Conservation (phyloP, 1,284 basidiomycete species). For the Coriolopsis trogii region DNA sequence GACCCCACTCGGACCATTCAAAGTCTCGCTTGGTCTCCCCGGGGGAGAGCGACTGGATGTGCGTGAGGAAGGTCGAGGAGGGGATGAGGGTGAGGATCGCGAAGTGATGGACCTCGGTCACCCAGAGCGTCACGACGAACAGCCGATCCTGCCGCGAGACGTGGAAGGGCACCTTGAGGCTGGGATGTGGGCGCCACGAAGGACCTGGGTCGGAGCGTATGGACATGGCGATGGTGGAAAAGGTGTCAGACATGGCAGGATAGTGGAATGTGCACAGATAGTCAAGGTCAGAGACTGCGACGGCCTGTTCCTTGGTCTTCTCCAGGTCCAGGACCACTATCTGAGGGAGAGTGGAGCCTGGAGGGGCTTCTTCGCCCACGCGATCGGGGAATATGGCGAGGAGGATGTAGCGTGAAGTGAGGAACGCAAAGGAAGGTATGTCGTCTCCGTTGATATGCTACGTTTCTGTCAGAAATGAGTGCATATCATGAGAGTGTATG, state of each 20-base stretch:
- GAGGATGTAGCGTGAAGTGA: constrained; percentile 36
- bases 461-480: background rate
- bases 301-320: constrained; percentile 25
- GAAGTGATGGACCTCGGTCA: constrained; percentile 29
- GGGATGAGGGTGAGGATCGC: constrained; percentile 51
- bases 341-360: constrained; percentile 2
- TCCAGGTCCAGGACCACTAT: constrained; percentile 39
- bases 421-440: constrained; percentile 49
- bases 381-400: constrained; percentile 8
- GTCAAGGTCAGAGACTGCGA: constrained; percentile 32
- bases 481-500: background rate
- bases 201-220: constrained; percentile 63
- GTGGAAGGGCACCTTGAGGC: constrained; percentile 49
- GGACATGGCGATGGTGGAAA: constrained; percentile 37
- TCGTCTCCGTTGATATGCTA: constrained; percentile 31
- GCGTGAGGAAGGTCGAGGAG: constrained; percentile 45
- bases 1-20: constrained; percentile 58
- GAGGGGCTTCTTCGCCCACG: constrained; percentile 7
- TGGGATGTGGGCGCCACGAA: constrained; percentile 40
- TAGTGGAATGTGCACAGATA: constrained; percentile 45
- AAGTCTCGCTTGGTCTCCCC: constrained; percentile 33
- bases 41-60: constrained; percentile 29
- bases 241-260: constrained; percentile 36
- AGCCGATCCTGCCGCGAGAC: constrained; percentile 47
- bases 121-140: constrained; percentile 49